Base-by-base conservation (phyloP, 2,329 filamentous ascomycete genomes). In the Plenodomus lindquistii region DNA sequence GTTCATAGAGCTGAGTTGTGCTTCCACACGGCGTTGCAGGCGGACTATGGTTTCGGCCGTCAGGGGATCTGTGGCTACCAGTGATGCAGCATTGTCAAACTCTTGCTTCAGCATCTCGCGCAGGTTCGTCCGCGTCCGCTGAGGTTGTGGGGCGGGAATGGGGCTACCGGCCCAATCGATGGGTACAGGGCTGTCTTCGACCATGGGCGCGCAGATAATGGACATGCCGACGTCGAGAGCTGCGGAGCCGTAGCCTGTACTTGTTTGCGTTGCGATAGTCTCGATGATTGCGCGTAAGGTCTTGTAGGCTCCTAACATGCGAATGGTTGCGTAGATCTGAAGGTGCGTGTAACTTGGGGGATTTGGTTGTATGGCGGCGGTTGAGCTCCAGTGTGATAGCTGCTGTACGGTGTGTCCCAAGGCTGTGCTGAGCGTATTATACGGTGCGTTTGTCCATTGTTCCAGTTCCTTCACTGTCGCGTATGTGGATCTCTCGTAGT, bases 311-410 rank as follows among this genome's bases (percentile, higher is more conserved):
- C 87, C 87, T 1, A 88, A 72, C 24, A 88, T 75, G 46, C 81
- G 80, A 29, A 83, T 70, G 0, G 81, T 83, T 0, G 81, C 78
- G 8, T 89, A 79, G 2, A 91, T 74, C 55, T 88, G 85, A 4
- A 86, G 83, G 64, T 91, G 87, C 0, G 86, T 89, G 67, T 92
- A 93, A 10, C 81, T 79, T 0, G 87, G 79, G 6, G 81, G 81
- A 2, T 77, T 76, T 44, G 79, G 77, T 52, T 75, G 78, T 17
- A 81, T 75, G 2, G 69, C 68, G n/a, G 75, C 74, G 2, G 77
- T 72, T 40, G 77, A 70, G 43, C 84, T 83, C 89, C 89, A 93
- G 40, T 84, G 79, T 2, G 86, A 78, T 4, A 92, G 79, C 1
- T 76, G 78, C 44, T 85, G 81, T 1, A 90, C 75, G 0, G 82